Evolutionary conservation across 495 filamentous ascomycete genomes (phyloP).

Genomic region (Astrothelium macrocarpum): DNA sequence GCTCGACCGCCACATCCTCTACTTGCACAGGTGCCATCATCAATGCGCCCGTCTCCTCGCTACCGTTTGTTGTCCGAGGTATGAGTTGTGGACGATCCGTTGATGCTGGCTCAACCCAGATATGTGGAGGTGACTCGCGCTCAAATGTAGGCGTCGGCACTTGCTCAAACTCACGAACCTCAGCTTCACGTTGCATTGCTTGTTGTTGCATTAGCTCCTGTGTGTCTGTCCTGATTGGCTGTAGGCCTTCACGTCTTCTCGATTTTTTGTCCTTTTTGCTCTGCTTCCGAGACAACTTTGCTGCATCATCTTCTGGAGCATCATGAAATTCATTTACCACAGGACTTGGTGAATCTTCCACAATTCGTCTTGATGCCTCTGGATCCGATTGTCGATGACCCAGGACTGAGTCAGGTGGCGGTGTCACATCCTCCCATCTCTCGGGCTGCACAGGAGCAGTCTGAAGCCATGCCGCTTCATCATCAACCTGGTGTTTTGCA

Average conservation of each 20-base stretch:
- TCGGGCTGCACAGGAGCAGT: not conserved
- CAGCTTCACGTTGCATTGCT: not conserved
- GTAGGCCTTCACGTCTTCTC: not conserved
- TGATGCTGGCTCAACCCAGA: not conserved
- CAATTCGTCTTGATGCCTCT: not conserved
- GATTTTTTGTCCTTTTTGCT: not conserved
- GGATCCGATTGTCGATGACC: not conserved
- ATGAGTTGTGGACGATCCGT: not conserved
- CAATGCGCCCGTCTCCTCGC: constrained; percentile 1
- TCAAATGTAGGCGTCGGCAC: not conserved
- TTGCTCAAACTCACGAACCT: not conserved
- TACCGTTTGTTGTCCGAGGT: not conserved
- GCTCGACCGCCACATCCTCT: not conserved
- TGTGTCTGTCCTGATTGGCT: not conserved
- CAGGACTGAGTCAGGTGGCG: not conserved
- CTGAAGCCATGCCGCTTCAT: not conserved
- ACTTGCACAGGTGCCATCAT: not conserved
- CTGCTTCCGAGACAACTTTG: not conserved
- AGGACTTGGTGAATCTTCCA: not conserved
- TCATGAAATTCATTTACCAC: not conserved
- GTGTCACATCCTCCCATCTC: not conserved
- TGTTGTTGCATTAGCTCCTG: not conserved
- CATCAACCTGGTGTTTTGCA: not conserved
- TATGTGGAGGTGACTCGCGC: not conserved
- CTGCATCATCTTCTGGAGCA: not conserved